Evolutionary conservation across 371 early-diverging fungal species (phyloP).

Genomic region (Chytridium lagenaria): DNA sequence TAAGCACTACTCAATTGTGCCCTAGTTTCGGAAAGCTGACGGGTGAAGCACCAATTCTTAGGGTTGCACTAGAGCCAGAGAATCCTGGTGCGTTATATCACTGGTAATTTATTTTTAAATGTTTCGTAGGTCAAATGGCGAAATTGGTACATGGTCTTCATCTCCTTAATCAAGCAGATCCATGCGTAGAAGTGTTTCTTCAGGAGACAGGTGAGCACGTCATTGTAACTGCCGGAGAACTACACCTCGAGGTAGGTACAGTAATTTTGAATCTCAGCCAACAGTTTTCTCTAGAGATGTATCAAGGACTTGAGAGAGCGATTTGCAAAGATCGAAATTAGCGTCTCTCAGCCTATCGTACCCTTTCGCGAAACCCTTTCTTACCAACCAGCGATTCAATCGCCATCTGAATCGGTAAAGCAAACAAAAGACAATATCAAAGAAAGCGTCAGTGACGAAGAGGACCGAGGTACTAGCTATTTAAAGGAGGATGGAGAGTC

Average conservation of each 20-base stretch:
- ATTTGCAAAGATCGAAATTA: slow-evolving; percentile 92
- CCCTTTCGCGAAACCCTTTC: slow-evolving; percentile 97
- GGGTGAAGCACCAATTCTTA: slow-evolving; percentile 72
- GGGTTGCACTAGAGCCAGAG: slow-evolving; percentile 93
- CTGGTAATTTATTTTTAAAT: slow-evolving; percentile 9
- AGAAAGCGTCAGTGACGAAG: slow-evolving; percentile 34
- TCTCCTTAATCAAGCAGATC: slow-evolving; percentile 92
- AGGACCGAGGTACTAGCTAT: no score
- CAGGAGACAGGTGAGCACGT: slow-evolving; percentile 97
- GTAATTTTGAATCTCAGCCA: not conserved
- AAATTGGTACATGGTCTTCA: slow-evolving; percentile 86
- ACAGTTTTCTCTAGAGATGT: slow-evolving; percentile 68
- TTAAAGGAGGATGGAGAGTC: slow-evolving; percentile 18
- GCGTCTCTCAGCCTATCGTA: slow-evolving; percentile 93
- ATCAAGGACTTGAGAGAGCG: slow-evolving; percentile 92
- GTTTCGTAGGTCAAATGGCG: slow-evolving; percentile 72
- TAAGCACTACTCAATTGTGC: slow-evolving; percentile 62
- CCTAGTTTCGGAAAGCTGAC: slow-evolving; percentile 55
- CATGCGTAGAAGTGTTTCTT: slow-evolving; percentile 86
- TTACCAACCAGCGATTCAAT: slow-evolving; percentile 50
- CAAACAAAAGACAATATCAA: no score
- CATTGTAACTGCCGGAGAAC: slow-evolving; percentile 93
- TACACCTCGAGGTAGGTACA: slow-evolving; percentile 82
- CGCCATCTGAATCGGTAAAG: no score
- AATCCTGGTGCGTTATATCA: slow-evolving; percentile 62